Evolutionary conservation across 306 rosid genomes (phyloP), one percentile per base, ranked within the genome.

Genomic region (Pueraria montana): DNA sequence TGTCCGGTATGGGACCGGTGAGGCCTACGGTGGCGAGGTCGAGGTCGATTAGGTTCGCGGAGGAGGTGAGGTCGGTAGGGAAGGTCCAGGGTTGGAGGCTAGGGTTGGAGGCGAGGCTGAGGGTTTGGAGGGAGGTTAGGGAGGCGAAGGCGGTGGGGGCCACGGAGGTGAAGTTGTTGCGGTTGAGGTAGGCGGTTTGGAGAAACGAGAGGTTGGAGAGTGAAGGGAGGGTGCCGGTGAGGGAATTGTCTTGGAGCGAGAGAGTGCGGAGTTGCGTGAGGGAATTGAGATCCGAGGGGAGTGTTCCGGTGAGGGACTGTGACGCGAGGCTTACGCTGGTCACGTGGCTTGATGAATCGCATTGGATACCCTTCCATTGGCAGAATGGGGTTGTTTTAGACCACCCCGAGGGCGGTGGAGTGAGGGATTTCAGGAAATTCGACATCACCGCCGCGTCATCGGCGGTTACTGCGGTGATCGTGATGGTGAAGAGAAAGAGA

Each of bases 221-320:
- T 6, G 96, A 82, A 5, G 99, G 98, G 4, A 95, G n/a, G 0
- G 92, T 17, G 0, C 98, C 98, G 3, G 79, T 24, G 56, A 95
- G 80, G 7, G 85, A 1, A 82, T 95, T 95, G 24, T 69, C 55
- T 49, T 93, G 94, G 58, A 95, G 91, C 0, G 87, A 67, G 50
- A 95, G 89, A 0, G 84, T 2, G 24, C 87, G 66, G 82, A 95
- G 96, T 46, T 84, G 83, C 1, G 94, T 43, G 65, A 95, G 97
- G 30, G 94, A 59, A 76, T 84, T 90, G 23, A 95, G 90, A 86
- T 93, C 89, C 17, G 93, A 66, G 49, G 98, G 98, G 2, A 95
- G 93, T 0, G 87, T 53, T 9, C 99, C 99, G 36, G 90, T 73
- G 82, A 95, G 93, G 2, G 88, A 84, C 4, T 23, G 24, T 0